A percentile compares a stretch with the other conserved stretches of the same genome.
Conservation (phyloP, 257 asterid genomes). For the Schizonepeta tenuifolia region DNA sequence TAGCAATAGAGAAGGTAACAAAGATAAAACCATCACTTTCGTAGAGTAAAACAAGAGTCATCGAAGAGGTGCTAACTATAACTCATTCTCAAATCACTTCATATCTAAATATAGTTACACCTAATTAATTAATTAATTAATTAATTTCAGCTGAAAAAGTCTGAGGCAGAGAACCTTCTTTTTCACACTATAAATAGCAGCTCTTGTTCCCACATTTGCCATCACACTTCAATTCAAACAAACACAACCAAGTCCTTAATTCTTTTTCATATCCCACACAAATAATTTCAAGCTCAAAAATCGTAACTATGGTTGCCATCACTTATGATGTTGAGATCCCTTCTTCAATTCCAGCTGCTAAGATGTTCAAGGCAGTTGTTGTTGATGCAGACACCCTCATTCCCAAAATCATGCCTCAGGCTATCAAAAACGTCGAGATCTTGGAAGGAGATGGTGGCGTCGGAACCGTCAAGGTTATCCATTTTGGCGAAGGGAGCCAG, state of each 20-base stretch:
- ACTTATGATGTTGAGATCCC: conserved; percentile 32
- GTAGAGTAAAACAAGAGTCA: not conserved
- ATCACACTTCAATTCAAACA: not conserved
- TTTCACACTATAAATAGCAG: not conserved
- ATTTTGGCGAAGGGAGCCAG: conserved; percentile 41
- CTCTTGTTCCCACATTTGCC: not conserved
- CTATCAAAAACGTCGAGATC: conserved; percentile 33
- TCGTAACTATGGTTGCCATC: conserved; percentile 18
- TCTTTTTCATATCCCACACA: not conserved
- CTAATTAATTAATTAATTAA: not conserved
- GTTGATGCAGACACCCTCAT: conserved; percentile 38
- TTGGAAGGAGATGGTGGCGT: conserved; percentile 46
- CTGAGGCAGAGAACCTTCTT: not conserved
- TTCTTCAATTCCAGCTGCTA: conserved; percentile 36
- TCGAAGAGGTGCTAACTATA: not conserved
- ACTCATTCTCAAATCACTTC: not conserved
- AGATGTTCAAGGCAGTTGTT: conserved; percentile 45
- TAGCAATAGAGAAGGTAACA: too few species aligned
- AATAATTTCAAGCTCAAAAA: not conserved
- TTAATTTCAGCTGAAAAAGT: not conserved
- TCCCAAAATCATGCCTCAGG: conserved; percentile 44
- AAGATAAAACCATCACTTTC: too few species aligned
- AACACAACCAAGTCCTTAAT: not conserved
- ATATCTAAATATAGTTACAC: not conserved
- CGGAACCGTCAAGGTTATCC: conserved; percentile 38